Evolutionary conservation across 179 eudicot genomes (phyloP).

Genomic region (Drosera spatulata): DNA sequence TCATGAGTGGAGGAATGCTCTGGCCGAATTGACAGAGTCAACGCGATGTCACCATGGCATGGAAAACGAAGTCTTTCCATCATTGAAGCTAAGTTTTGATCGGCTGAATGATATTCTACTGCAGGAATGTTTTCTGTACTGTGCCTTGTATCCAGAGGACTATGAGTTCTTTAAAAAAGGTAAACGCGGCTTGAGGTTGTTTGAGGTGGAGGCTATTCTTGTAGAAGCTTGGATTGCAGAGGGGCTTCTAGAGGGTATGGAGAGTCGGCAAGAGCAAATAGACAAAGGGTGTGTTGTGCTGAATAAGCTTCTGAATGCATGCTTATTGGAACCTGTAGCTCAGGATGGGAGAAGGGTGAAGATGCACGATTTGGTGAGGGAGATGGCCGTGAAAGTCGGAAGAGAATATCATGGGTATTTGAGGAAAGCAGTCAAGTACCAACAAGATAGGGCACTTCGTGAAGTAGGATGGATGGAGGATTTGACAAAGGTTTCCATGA

Average conservation of each 20-base stretch:
- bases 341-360: constrained; percentile 3
- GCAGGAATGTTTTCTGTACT: constrained; percentile 11
- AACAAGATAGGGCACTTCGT: not conserved
- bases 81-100: no score
- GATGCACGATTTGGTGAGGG: no score
- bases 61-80: constrained; percentile 14
- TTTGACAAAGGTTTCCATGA: constrained; percentile 9
- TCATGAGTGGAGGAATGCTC: constrained; percentile 18
- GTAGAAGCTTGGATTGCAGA: no score
- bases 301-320: constrained; percentile 12
- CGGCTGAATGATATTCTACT: constrained; percentile 7
- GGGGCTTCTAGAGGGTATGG: no score
- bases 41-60: constrained; percentile 11
- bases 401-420: constrained; percentile 3
- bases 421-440: constrained; percentile 3
- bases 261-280: constrained; percentile 1
- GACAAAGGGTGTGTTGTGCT: constrained; percentile 12
- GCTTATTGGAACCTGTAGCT: constrained; percentile 9
- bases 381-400: constrained; percentile 8
- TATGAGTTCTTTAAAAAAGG: no score
- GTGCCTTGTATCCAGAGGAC: constrained; percentile 17
- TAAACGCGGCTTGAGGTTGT: no score
- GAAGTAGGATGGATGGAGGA: constrained; percentile 6
- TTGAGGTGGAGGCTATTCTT: no score
- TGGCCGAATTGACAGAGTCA: constrained; percentile 15